Percentiles rank a stretch among this genome's conserved stretches.
phyloP scores from a whole-genome alignment of 371 early-diverging fungal species.

The Furculomyces boomerangus region DNA sequence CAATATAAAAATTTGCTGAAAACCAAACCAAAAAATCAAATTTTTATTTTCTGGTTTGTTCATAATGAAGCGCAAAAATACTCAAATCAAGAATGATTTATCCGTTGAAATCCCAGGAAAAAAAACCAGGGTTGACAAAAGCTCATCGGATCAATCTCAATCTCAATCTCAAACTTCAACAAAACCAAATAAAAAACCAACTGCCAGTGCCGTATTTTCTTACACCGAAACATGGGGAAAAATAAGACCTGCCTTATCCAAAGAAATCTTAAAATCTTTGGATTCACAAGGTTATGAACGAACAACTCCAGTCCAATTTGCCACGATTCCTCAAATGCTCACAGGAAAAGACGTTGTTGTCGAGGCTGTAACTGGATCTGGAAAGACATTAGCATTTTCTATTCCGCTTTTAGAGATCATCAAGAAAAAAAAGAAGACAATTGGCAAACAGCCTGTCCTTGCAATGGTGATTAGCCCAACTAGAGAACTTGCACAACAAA shows the following conservation, averaged over 20 bases:
- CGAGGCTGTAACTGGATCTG: constrained; percentile 98
- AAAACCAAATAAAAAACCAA: not conserved
- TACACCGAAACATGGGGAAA: constrained; percentile 3
- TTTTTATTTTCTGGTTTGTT: too few relatives aligned
- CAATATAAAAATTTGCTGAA: too few relatives aligned
- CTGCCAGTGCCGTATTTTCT: not conserved
- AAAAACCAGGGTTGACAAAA: too few relatives aligned
- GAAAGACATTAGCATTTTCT: constrained; percentile 95
- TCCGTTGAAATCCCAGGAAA: too few relatives aligned
- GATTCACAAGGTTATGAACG: constrained; percentile 28
- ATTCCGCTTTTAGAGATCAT: constrained; percentile 90
- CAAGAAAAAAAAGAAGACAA: constrained; percentile 23
- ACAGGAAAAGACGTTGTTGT: constrained; percentile 95
- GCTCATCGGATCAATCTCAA: too few relatives aligned
- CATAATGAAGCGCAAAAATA: too few relatives aligned
- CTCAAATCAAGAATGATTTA: too few relatives aligned
- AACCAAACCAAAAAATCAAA: too few relatives aligned
- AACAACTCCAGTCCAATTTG: constrained; percentile 81
- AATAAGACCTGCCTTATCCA: not conserved
- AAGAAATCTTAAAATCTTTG: constrained; percentile 1
- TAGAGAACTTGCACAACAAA: constrained; percentile 91
- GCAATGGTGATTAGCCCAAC: constrained; percentile 92
- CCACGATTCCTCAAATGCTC: constrained; percentile 74
- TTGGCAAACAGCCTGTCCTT: constrained; percentile 52
- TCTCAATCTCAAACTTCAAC: not conserved